These are phyloP conservation scores for Iris pallida DNA, from an alignment of 116 monocot genomes.

Conservation along the genomic window DNA sequence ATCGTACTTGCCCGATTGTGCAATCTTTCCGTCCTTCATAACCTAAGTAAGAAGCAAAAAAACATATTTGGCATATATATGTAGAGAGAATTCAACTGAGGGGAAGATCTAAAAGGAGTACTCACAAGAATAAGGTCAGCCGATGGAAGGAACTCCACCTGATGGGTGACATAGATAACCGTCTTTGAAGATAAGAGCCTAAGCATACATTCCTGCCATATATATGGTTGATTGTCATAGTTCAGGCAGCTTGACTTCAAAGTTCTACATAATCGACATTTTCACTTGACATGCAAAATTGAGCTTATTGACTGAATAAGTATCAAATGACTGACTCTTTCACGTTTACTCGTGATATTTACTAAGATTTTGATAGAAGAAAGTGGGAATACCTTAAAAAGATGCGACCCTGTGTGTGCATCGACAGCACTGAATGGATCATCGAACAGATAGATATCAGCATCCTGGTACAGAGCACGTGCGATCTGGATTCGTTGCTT, in stretches of 20 bases:
- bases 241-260: too few relatives aligned
- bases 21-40: constrained; percentile 51
- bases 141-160: constrained; percentile 80
- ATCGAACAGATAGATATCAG: constrained; percentile 59
- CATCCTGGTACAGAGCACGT: constrained; percentile 61
- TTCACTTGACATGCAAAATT: too few relatives aligned
- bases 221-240: not conserved
- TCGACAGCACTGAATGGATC: constrained; percentile 79
- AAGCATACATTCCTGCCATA: constrained; percentile 65
- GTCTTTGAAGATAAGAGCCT: constrained; percentile 58
- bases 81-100: not conserved
- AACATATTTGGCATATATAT: too few relatives aligned
- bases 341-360: too few relatives aligned
- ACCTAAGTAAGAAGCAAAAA: constrained; percentile 21
- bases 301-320: too few relatives aligned
- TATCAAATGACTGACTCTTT: too few relatives aligned
- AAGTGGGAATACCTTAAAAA: constrained; percentile 33
- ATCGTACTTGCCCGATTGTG: constrained; percentile 50
- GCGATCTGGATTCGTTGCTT: constrained; percentile 73
- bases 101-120: not conserved
- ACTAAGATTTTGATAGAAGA: too few relatives aligned
- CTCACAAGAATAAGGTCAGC: constrained; percentile 84
- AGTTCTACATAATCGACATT: too few relatives aligned
- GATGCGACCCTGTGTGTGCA: constrained; percentile 54
- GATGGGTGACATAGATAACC: constrained; percentile 82